Percentiles rank a stretch among this genome's conserved stretches.
phyloP scores from a whole-genome alignment of 257 asterid species.

The Anisodus acutangulus region DNA sequence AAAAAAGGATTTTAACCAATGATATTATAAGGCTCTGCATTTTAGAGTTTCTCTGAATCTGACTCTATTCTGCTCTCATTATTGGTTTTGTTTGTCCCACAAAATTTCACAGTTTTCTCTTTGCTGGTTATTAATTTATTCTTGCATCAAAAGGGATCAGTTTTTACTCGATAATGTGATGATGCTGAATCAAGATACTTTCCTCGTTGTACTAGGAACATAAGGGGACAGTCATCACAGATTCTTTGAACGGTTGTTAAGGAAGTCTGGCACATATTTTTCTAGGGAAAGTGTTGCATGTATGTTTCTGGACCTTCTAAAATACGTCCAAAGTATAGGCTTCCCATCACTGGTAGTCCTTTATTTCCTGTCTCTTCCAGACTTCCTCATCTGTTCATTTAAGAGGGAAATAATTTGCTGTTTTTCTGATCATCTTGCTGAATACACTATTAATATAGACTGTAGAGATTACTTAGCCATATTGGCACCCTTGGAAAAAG shows the following conservation, averaged over 20 bases:
- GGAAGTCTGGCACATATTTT: neutral
- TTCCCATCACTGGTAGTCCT: slow-evolving; percentile 7
- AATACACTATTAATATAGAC: neutral
- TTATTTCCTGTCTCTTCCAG: neutral
- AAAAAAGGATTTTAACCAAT: neutral
- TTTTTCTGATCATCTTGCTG: neutral
- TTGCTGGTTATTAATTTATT: neutral
- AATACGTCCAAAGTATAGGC: neutral
- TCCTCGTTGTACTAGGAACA: neutral
- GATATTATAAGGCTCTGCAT: too few relatives aligned
- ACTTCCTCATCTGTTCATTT: slow-evolving; percentile 13
- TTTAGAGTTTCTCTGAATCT: too few relatives aligned
- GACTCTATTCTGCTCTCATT: neutral
- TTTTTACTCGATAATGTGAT: neutral
- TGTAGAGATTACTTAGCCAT: neutral
- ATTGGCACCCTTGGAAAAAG: neutral
- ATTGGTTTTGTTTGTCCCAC: neutral
- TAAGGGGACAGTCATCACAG: neutral
- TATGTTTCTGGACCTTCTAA: slow-evolving; percentile 14
- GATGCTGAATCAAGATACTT: neutral
- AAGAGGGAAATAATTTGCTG: neutral
- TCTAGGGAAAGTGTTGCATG: neutral
- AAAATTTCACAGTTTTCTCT: neutral
- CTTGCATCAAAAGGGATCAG: slow-evolving; percentile 10
- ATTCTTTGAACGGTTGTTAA: neutral